phyloP scores from a whole-genome alignment of 257 asterid genomes.

The Solanum virginianum region DNA sequence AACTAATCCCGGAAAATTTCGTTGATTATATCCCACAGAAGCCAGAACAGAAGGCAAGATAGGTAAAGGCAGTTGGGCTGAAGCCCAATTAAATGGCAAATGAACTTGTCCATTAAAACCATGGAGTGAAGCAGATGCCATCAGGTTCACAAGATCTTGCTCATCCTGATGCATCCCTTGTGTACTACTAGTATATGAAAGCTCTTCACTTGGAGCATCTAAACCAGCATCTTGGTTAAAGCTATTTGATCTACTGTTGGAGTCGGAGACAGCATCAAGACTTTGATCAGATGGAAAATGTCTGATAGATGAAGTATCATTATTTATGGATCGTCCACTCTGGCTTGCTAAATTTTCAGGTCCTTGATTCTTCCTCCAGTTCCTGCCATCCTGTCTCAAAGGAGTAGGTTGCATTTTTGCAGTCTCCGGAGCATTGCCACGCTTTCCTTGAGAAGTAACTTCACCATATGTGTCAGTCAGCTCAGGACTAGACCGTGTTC shows the following conservation, averaged over 20 bases:
- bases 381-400: constrained; percentile 28
- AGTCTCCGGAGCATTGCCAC: constrained; percentile 35
- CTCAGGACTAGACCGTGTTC: constrained; percentile 95
- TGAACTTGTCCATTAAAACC: constrained; percentile 60
- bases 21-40: constrained; percentile 68
- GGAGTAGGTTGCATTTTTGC: constrained; percentile 27
- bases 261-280: constrained; percentile 35
- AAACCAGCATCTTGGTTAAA: constrained; percentile 34
- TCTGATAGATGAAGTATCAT: constrained; percentile 31
- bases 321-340: constrained; percentile 31
- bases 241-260: constrained; percentile 38
- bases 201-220: constrained; percentile 42
- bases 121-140: constrained; percentile 77
- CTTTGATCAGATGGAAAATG: constrained; percentile 32
- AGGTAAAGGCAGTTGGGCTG: constrained; percentile 67
- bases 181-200: constrained; percentile 41
- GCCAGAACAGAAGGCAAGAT: constrained; percentile 66
- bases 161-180: constrained; percentile 62
- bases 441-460: constrained; percentile 2
- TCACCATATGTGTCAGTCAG: constrained; percentile 63
- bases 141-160: constrained; percentile 76
- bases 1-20: constrained; percentile 42
- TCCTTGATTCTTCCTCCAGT: constrained; percentile 37
- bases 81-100: constrained; percentile 48
- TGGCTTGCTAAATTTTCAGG: constrained; percentile 43